Conservation (phyloP, 78 protist species). For the Chrysochromulina parva region DNA sequence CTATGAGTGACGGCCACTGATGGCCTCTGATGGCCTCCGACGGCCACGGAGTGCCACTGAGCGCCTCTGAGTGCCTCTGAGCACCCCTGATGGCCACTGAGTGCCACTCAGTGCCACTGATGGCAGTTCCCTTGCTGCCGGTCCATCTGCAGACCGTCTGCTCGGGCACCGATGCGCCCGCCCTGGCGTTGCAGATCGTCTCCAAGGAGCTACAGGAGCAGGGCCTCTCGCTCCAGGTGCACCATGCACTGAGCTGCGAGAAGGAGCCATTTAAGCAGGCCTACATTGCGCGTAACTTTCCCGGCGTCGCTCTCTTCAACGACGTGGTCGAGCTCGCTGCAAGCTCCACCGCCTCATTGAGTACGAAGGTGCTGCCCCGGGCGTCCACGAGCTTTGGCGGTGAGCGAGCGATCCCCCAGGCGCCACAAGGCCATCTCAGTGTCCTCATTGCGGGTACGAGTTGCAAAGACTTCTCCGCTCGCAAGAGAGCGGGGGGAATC, state of each 20-base stretch:
- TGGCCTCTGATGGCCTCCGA: too few relatives aligned
- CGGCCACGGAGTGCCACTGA: too few relatives aligned
- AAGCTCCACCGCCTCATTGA: too few relatives aligned
- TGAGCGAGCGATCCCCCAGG: not conserved
- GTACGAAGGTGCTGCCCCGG: not conserved
- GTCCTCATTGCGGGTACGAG: not conserved
- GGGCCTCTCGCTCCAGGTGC: too few relatives aligned
- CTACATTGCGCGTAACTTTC: not conserved
- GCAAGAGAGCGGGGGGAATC: not conserved
- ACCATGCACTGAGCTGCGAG: not conserved
- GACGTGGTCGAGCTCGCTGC: not conserved
- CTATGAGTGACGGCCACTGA: too few relatives aligned
- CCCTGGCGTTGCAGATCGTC: not conserved
- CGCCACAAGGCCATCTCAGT: too few relatives aligned
- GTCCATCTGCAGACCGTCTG: not conserved
- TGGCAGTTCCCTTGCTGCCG: too few relatives aligned
- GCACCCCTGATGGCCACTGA: too few relatives aligned
- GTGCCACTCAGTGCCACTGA: too few relatives aligned
- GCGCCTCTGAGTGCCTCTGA: too few relatives aligned
- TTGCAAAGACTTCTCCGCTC: constrained; percentile 6
- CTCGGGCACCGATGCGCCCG: constrained; percentile 18
- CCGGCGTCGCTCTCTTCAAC: not conserved
- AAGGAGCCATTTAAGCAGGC: not conserved
- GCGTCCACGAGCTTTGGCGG: constrained; percentile 8
- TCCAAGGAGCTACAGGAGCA: not conserved